Base-by-base conservation (phyloP, 2,329 filamentous ascomycete genomes). In the Reticulascus tulasneorum region DNA sequence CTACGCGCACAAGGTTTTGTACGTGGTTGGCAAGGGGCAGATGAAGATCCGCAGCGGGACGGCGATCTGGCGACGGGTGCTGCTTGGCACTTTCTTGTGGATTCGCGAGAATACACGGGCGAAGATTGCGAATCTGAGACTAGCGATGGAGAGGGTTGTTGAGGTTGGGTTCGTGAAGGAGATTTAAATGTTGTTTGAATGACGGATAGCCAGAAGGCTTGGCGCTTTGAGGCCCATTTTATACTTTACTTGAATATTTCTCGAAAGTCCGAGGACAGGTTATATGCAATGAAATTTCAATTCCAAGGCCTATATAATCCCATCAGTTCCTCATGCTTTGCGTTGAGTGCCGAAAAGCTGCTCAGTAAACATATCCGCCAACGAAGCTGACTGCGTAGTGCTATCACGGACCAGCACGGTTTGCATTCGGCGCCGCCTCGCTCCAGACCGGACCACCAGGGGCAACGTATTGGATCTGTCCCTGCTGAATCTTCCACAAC, bases 81-180 rank as follows among this genome's bases (percentile, higher is more conserved):
- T 77, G 6, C 53, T 86, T 9, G 62, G 63, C 31, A 57, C 67
- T 0, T 85, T 84, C 44, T 54, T 85, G 40, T 84, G 79, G 65
- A 68, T 84, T 33, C 60, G 80, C 20, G 80, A 85, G 24, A 84
- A 83, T 46, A 78, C 76, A 10, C 61, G 80, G 33, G 71, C 75
- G 2, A 85, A 84, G 63, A 74, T 84, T 57, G 76, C 79, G 11
- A 79, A 79, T 47, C 56, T 84, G 39, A 61, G 72, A 31, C 59
- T 83, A 26, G 69, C 73, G 0, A 69, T 74, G 40, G 79, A 84
- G 40, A 68, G 71, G 31, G 54, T 84, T 30, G 73, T 85, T 13
- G 82, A 84, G 59, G 78, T 85, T 13, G 82, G 82, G 0, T 85
- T 84, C 52, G 69, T 84, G 2, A 83, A 82, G 58, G 77, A 83